phyloP scores from a whole-genome alignment of 208 protist species.

The Crithidia thermophila region DNA sequence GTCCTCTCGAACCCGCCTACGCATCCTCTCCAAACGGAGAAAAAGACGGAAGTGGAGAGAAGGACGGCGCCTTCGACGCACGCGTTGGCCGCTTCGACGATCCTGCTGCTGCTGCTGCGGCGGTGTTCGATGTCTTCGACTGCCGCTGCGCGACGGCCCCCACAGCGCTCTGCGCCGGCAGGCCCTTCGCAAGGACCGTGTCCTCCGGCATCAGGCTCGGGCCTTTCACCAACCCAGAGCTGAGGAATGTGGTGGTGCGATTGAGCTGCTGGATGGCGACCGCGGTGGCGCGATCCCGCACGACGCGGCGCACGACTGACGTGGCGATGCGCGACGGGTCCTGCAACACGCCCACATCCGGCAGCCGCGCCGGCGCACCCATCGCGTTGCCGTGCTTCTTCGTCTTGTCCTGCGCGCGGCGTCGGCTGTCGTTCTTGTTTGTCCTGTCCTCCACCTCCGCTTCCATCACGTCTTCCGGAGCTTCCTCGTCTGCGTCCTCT shows the following conservation, averaged over 20 bases:
- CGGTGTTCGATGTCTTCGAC: background rate
- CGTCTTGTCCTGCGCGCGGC: too few species aligned
- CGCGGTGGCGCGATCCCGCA: conserved; percentile 55
- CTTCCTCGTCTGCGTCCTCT: background rate
- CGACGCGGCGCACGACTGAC: conserved; percentile 55
- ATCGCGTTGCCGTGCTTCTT: background rate
- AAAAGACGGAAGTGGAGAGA: background rate
- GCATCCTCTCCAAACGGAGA: background rate
- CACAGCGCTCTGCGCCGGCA: conserved; percentile 5
- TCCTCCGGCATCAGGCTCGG: conserved; percentile 24
- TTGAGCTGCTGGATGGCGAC: conserved; percentile 75
- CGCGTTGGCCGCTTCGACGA: conserved; percentile 9
- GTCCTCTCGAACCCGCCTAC: background rate
- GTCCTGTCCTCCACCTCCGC: background rate
- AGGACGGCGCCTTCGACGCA: conserved; percentile 2
- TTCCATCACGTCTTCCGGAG: background rate
- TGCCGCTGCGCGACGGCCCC: too few species aligned
- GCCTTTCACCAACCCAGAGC: conserved; percentile 51
- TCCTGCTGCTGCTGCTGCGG: background rate
- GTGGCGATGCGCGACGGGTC: conserved; percentile 47
- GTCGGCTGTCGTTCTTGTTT: background rate
- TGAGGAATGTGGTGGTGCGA: conserved; percentile 77
- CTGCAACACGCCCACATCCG: conserved; percentile 37
- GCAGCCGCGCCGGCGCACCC: background rate
- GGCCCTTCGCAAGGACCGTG: background rate